Evolutionary conservation across 1,139 yeast species (phyloP), one percentile per base, ranked within the genome.

Genomic region (Pichia sp.): DNA sequence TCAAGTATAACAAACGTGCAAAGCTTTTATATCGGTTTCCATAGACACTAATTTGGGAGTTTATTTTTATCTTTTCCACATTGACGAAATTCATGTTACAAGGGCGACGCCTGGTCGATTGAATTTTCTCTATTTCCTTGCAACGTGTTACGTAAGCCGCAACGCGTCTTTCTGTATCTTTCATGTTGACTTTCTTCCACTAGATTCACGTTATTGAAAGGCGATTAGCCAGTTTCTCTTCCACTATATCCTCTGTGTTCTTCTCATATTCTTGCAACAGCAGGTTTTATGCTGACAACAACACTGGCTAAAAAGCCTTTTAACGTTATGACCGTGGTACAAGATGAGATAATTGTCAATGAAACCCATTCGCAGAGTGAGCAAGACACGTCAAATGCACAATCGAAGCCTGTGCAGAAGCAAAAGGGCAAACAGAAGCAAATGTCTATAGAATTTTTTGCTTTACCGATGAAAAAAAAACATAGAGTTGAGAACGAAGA

Each of bases 391-490:
- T 16, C 50, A 33, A 36, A 7, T 40, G 30, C 27, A 30, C 40
- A 29, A 17, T 10, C 36, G 31, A 44, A 27, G 6, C 34, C 43
- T 9, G 24, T 10, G 3, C 40, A 45, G 24, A 27, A 34, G 5
- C 14, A 17, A 20, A 47, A 47, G 40, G 48, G 38, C 16, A 51
- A 48, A n/a, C 16, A 40, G 10, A 52, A 52, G 27, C 55, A 52
- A 16, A 24, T 48, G 49, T 48, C 46, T 3, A 12, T 52, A 16
- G 51, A 43, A 27, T 48, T 45, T n/a, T 48, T 52, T 33, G 45
- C 34, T 2, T 47, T 38, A 7, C 42, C 54, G 1, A 27, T 38
- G 24, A 48, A 29, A 16, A 48, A 52, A n/a, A n/a, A 20, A 12
- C 47, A 53, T 2, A 38, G 24, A 9, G 8, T 24, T 31, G 51